Percentiles rank a stretch among this genome's conserved stretches.
Conservation (phyloP, 2,329 filamentous ascomycete species). For the Claviceps pazoutovae region DNA sequence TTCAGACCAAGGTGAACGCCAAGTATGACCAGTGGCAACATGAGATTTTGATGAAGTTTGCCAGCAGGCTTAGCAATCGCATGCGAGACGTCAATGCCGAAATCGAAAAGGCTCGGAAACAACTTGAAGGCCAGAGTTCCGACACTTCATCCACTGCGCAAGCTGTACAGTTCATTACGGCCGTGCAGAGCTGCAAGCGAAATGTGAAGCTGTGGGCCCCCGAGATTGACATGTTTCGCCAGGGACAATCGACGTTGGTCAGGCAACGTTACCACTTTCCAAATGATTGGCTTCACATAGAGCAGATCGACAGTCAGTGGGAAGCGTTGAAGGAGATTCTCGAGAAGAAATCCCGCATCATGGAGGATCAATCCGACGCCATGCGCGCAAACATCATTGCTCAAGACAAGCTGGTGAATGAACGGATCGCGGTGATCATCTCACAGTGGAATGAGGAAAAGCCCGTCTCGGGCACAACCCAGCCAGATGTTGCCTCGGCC, state of each 20-base stretch:
- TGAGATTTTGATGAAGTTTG: slow-evolving; percentile 90
- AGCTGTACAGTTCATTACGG: slow-evolving; percentile 95
- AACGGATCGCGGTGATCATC: slow-evolving; percentile 77
- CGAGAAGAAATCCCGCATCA: slow-evolving; percentile 82
- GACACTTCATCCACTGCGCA: slow-evolving; percentile 93
- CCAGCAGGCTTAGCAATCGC: slow-evolving; percentile 69
- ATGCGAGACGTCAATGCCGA: slow-evolving; percentile 90
- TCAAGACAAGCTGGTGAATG: slow-evolving; percentile 80
- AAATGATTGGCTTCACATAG: slow-evolving; percentile 85
- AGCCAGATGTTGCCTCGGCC: slow-evolving; percentile 73
- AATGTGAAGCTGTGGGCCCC: slow-evolving; percentile 91
- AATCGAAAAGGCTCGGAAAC: slow-evolving; percentile 76
- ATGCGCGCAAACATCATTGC: slow-evolving; percentile 87
- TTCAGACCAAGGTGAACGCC: slow-evolving; percentile 95
- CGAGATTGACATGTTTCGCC: slow-evolving; percentile 88
- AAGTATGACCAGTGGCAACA: slow-evolving; percentile 99
- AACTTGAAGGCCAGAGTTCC: slow-evolving; percentile 81
- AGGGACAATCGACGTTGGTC: slow-evolving; percentile 83
- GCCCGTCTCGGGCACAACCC: slow-evolving; percentile 86
- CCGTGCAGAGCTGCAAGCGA: slow-evolving; percentile 89
- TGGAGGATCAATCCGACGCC: slow-evolving; percentile 91
- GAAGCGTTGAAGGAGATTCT: slow-evolving; percentile 84
- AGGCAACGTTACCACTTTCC: slow-evolving; percentile 91
- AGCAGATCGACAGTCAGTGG: slow-evolving; percentile 96
- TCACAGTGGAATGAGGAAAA: slow-evolving; percentile 91